Evolutionary conservation across 768 basidiomycete species (phyloP).

Genomic region (Imleria badia): DNA sequence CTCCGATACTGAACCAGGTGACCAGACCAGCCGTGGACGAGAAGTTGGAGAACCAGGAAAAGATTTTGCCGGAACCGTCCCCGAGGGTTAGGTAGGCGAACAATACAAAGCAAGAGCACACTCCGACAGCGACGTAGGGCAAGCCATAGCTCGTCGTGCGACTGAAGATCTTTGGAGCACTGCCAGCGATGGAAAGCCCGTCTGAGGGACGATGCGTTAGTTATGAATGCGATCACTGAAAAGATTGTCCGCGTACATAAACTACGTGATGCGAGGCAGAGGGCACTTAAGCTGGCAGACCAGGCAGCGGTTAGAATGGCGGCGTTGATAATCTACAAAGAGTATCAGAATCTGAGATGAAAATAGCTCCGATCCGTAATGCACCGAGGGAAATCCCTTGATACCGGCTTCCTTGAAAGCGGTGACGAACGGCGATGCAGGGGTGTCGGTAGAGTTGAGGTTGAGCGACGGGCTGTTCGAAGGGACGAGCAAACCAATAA

Average conservation of each 20-base stretch:
- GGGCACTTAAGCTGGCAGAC: slow-evolving; percentile 5
- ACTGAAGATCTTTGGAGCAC: slow-evolving; percentile 53
- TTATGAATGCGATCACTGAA: too few species aligned
- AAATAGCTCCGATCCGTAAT: background rate
- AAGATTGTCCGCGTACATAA: background rate
- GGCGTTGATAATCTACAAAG: slow-evolving; percentile 1
- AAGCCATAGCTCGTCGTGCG: slow-evolving; percentile 40
- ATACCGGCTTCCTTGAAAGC: background rate
- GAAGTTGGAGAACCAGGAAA: slow-evolving; percentile 41
- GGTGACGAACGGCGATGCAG: background rate
- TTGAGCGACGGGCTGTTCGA: slow-evolving; percentile 24
- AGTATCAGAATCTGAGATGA: background rate
- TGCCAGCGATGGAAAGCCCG: slow-evolving; percentile 50
- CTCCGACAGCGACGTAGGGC: slow-evolving; percentile 41
- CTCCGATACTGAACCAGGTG: slow-evolving; percentile 44
- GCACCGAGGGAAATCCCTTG: background rate
- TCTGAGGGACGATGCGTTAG: slow-evolving; percentile 36
- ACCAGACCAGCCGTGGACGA: slow-evolving; percentile 41
- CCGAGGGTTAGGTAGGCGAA: slow-evolving; percentile 43
- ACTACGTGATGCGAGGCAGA: slow-evolving; percentile 6
- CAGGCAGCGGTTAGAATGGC: slow-evolving; percentile 3
- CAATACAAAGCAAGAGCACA: slow-evolving; percentile 33
- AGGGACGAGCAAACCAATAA: slow-evolving; percentile 6
- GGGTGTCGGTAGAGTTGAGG: slow-evolving; percentile 14
- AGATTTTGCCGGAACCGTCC: slow-evolving; percentile 37